Conservation (phyloP, 2,329 filamentous ascomycete genomes). For the Teratosphaeria zuluensis region DNA sequence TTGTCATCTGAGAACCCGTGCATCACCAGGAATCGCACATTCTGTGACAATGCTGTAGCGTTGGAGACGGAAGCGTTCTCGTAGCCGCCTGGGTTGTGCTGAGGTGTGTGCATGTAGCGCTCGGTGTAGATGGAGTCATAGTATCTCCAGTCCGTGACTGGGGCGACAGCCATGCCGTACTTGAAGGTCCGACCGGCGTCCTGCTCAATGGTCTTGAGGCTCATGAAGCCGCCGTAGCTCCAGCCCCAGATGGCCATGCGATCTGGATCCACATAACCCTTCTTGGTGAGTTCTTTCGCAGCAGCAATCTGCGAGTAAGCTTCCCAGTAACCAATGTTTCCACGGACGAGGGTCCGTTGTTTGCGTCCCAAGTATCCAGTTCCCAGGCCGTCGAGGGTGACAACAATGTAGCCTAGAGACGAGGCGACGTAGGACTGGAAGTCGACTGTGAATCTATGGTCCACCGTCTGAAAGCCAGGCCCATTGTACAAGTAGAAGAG, state of each 20-base stretch:
- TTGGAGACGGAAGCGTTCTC: conserved; percentile 64
- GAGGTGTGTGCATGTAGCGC: conserved; percentile 92
- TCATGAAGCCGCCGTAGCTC: conserved; percentile 94
- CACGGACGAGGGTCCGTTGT: conserved; percentile 71
- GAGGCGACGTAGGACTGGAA: conserved; percentile 87
- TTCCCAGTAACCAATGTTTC: conserved; percentile 76
- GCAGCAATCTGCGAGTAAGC: conserved; percentile 80
- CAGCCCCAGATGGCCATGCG: conserved; percentile 95
- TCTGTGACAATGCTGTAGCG: conserved; percentile 60
- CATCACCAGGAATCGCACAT: conserved; percentile 86
- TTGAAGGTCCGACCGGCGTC: conserved; percentile 85
- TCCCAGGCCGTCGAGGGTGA: conserved; percentile 87
- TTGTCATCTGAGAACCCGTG: conserved; percentile 96
- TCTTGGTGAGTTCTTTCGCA: conserved; percentile 71
- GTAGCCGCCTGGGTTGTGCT: conserved; percentile 72
- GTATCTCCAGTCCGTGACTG: conserved; percentile 95
- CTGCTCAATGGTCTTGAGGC: conserved; percentile 85
- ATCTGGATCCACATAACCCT: conserved; percentile 70
- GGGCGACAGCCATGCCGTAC: conserved; percentile 96
- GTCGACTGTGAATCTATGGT: conserved; percentile 70
- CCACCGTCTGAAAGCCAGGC: conserved; percentile 82
- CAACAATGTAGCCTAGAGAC: conserved; percentile 79
- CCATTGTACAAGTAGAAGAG: conserved; percentile 93
- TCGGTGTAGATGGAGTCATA: conserved; percentile 93
- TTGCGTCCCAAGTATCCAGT: conserved; percentile 84